Percentiles rank a stretch among this genome's conserved stretches.
Evolutionary conservation across 345 rosid genomes (phyloP).

Genomic region (Clarkia xantiana): DNA sequence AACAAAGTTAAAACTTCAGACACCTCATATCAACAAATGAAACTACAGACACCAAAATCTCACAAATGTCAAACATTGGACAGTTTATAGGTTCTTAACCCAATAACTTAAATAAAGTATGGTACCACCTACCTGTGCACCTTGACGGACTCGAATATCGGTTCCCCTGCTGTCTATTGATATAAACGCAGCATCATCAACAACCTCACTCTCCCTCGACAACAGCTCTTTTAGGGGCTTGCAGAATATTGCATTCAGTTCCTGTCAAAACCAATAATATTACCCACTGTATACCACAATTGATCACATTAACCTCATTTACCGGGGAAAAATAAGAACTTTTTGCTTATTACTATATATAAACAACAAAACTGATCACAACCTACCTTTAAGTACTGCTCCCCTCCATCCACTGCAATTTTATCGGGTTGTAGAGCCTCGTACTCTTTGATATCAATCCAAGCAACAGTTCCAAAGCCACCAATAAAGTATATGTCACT

Average conservation of each 20-base stretch:
- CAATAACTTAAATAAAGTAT: no score
- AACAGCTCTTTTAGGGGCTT: conserved; percentile 62
- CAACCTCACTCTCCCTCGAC: conserved; percentile 45
- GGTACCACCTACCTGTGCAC: conserved; percentile 56
- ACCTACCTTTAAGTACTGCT: conserved; percentile 69
- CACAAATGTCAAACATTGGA: no score
- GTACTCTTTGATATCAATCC: conserved; percentile 86
- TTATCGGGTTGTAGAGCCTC: conserved; percentile 73
- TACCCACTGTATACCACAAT: background rate
- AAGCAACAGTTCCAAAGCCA: conserved; percentile 95
- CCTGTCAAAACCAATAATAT: conserved; percentile 21
- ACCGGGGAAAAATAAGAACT: background rate
- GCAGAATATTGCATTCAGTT: conserved; percentile 68
- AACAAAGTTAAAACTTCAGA: no score
- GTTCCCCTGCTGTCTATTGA: conserved; percentile 93
- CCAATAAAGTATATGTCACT: conserved; percentile 97
- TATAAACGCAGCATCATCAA: conserved; percentile 84
- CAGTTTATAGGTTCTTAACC: no score
- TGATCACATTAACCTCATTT: background rate
- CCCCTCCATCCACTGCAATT: conserved; percentile 91
- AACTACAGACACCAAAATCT: no score
- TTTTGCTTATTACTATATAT: no score
- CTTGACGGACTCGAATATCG: conserved; percentile 83
- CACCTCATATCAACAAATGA: no score
- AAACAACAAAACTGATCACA: background rate